Evolutionary conservation across 805 yeast genomes (phyloP), one percentile per base, ranked within the genome.

Genomic region (Spencermartinsiella europaea): DNA sequence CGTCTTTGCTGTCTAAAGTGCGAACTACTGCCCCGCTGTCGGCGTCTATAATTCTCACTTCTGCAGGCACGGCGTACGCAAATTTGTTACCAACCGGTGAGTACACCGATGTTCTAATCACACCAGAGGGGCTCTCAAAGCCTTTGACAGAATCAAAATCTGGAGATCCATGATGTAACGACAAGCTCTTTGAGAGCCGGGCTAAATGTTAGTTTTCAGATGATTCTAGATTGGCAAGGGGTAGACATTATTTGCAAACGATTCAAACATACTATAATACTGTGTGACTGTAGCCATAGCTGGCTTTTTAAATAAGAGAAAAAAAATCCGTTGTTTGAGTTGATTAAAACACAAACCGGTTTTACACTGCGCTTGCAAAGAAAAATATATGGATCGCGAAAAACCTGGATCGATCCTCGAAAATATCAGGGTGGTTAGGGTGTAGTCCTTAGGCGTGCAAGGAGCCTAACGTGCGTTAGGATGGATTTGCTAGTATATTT

Each of bases 1-100:
- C 85, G 52, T 88, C 95, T 27, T 71, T 61, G 41, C 81, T 68
- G 33, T 76, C 79, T 42, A 88, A 65, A 38, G 65, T 69, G 45
- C 73, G 69, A 38, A 76, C 61, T 15, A 68, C 57, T 4, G 70
- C 66, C 17, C 84, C 80, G 28, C 73, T 60, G 5, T 66, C 66
- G n/a, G 91, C 75, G 56, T 78, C 74, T 38, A 79, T 68, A 21
- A 87, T 70, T 68, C 42, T 85, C 85, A 44, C 69, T 53, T 34
- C 70, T 66, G 21, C 85, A 85, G 53, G 53, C 16, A 34, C 41
- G 14, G 51, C 55, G 40, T 52, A 52, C 14, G 57, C 57, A 19
- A 55, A 46, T 17, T 44, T 40, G 12, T 43, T 28, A 17, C 58
- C 58, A 35, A 51, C 55, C 5, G 48, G 42, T 12, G 58, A 55